Conservation (phyloP, 495 filamentous ascomycete genomes). For the Bombardia bombarda region DNA sequence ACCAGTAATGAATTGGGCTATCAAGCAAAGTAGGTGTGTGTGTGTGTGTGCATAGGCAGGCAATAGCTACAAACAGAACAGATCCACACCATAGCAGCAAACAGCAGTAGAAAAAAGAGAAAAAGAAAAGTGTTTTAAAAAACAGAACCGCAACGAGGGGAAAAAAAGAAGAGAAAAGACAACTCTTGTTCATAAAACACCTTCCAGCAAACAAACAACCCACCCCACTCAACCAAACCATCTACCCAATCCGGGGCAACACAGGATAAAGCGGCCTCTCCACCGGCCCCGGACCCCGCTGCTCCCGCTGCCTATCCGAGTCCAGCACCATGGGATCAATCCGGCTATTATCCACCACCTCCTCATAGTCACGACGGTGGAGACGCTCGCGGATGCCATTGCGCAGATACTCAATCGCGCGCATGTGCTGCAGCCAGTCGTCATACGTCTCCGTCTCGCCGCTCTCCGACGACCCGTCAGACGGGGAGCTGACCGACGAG, state of each 20-base stretch:
- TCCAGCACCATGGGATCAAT: slow-evolving; percentile 23
- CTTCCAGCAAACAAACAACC: background rate
- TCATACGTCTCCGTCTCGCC: slow-evolving; percentile 51
- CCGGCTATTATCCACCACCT: slow-evolving; percentile 25
- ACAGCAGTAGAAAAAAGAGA: background rate
- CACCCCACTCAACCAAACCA: background rate
- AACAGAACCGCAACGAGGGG: background rate
- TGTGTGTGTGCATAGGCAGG: too few species aligned
- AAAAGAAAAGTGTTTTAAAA: background rate
- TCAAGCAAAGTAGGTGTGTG: too few species aligned
- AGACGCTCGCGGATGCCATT: slow-evolving; percentile 59
- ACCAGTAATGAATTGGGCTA: too few species aligned
- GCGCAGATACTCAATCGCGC: slow-evolving; percentile 67
- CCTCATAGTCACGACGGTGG: slow-evolving; percentile 53
- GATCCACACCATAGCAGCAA: background rate
- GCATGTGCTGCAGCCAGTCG: slow-evolving; percentile 76
- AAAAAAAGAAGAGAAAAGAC: background rate
- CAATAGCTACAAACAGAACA: too few species aligned
- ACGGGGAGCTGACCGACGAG: slow-evolving; percentile 34
- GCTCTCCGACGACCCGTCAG: slow-evolving; percentile 32
- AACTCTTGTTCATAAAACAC: background rate
- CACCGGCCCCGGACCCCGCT: background rate
- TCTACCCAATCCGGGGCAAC: slow-evolving; percentile 7
- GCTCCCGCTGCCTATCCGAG: slow-evolving; percentile 4
- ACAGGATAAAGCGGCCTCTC: slow-evolving; percentile 10